Evolutionary conservation across 176 grass and related monocot species (phyloP), one percentile per base, ranked within the genome.

Genomic region (Secale cereale): DNA sequence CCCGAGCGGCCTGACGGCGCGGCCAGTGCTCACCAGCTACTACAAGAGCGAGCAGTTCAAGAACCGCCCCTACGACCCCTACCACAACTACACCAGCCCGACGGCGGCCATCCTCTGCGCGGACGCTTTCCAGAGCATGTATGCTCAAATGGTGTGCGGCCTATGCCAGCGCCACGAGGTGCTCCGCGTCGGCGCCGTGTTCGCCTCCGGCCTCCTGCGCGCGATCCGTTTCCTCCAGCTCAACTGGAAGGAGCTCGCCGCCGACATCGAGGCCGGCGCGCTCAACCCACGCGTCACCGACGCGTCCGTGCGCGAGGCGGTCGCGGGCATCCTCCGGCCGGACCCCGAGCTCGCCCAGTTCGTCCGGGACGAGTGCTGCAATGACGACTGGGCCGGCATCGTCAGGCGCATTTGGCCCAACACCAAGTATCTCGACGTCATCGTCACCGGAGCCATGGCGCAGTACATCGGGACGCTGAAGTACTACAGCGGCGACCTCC

Each of bases 101-200:
- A 98, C 88, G 36, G 88, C 91, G 59, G 90, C 96, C 64, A 95
- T 98, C 89, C 87, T 98, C 36, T 98, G 93, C 83, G 85, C 91
- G 13, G 96, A 98, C 91, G 86, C 93, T 20, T 98, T 95, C 89
- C 93, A 98, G 87, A 95, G 96, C 91, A 95, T 98, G 96, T 98
- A 98, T 35, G 91, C 88, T n/a, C 96, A 98, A 91, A 98, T 95
- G 96, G 27, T 95, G 61, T 98, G 96, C 86, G 93, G 96, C 41
- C 91, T 98, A 7, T 88, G 84, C 86, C 93, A 95, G 83, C 93
- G 96, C 78, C 81, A 66, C 84, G 89, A 95, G 57, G 93, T 98
- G 39, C 90, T 98, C n/a, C 96, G 96, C 78, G 89, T 98, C 4
- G 96, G 96, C 33, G 93, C 96, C n/a, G 96, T 98, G 4, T 98